phyloP scores from a whole-genome alignment of 306 rosid species.

The Pyrus bretschneideri region DNA sequence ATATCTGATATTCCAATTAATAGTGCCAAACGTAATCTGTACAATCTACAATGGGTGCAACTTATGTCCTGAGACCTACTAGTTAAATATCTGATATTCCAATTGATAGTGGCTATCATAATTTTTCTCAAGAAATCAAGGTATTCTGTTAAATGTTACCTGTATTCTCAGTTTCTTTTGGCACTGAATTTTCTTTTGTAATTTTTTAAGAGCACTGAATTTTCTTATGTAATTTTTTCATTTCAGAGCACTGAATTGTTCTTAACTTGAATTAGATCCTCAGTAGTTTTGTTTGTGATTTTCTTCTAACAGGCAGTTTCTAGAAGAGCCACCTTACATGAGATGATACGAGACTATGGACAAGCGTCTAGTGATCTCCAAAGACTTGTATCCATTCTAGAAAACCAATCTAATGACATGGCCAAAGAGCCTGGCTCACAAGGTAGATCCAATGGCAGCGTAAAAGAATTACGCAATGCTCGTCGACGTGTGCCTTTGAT shows the following conservation, averaged over 20 bases:
- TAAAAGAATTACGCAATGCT: conserved; percentile 63
- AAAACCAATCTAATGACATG: conserved; percentile 54
- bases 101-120: neutral
- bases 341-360: conserved; percentile 74
- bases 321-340: conserved; percentile 84
- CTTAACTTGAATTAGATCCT: neutral
- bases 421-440: conserved; percentile 36
- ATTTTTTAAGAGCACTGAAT: neutral
- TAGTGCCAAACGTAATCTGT: neutral
- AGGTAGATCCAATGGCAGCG: conserved; percentile 42
- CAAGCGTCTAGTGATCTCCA: conserved; percentile 70
- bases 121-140: neutral
- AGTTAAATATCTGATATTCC: too few relatives aligned
- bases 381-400: conserved; percentile 49
- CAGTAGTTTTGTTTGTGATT: conserved; percentile 13
- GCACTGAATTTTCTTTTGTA: neutral
- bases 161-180: neutral
- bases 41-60: neutral
- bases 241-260: neutral
- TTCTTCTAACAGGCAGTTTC: conserved; percentile 60
- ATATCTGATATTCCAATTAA: neutral
- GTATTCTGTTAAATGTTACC: neutral
- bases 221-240: neutral
- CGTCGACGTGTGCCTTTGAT: conserved; percentile 37
- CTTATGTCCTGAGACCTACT: neutral